Conservation (phyloP, 352 stramenopile species). For the Phytophthora tubulina region DNA sequence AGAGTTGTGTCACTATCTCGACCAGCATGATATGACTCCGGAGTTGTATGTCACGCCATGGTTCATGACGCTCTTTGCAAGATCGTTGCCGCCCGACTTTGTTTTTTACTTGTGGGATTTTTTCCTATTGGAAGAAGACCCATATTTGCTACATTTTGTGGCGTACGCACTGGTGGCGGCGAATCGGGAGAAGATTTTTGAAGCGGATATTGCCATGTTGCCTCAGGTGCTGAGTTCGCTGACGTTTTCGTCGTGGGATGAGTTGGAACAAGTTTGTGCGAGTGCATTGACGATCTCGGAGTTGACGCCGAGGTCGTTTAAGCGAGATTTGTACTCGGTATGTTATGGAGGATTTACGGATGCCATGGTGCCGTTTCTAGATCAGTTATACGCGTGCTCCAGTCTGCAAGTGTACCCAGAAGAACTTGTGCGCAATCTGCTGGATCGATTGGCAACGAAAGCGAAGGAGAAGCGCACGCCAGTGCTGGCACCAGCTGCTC, state of each 20-base stretch:
- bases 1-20: conserved; percentile 85
- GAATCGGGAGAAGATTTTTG: conserved; percentile 67
- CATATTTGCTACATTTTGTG: conserved; percentile 91
- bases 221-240: conserved; percentile 85
- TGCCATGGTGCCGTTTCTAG: conserved; percentile 71
- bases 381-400: conserved; percentile 74
- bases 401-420: conserved; percentile 86
- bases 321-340: conserved; percentile 82
- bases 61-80: conserved; percentile 95
- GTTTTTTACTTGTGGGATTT: conserved; percentile 93
- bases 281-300: conserved; percentile 66
- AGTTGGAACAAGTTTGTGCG: conserved; percentile 69
- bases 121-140: conserved; percentile 91
- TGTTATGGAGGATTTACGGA: conserved; percentile 85
- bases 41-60: conserved; percentile 95
- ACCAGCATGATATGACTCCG: conserved; percentile 93
- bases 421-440: conserved; percentile 83
- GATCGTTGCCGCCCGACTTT: conserved; percentile 74
- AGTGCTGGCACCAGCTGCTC: conserved; percentile 10
- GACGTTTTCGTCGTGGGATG: conserved; percentile 63
- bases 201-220: conserved; percentile 78
- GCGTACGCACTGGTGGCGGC: conserved; percentile 83
- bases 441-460: conserved; percentile 58
- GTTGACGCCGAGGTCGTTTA: conserved; percentile 79
- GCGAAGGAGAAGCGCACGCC: conserved; percentile 30